Evolutionary conservation across 1,284 basidiomycete species (phyloP).

Genomic region (Pisolithus thermaeus): DNA sequence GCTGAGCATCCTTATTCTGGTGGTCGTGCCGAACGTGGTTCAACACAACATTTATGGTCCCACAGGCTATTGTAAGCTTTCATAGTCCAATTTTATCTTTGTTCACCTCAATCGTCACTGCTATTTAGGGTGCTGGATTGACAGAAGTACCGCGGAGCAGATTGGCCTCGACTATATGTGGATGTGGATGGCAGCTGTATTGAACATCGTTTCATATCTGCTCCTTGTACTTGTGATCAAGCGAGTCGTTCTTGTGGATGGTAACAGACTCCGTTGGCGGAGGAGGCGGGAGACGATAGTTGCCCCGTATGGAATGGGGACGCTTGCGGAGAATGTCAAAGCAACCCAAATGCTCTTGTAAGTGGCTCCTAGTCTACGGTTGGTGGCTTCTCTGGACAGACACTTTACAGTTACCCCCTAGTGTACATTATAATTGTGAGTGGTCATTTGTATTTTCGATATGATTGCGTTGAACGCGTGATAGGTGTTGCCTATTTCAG

Average conservation of each 20-base stretch:
- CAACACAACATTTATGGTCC: slow-evolving; percentile 37
- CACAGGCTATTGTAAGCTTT: slow-evolving; percentile 36
- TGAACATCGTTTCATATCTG: slow-evolving; percentile 37
- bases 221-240: slow-evolving; percentile 37
- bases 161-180: slow-evolving; percentile 25
- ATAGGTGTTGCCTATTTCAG: slow-evolving; percentile 40
- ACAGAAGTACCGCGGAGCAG: slow-evolving; percentile 32
- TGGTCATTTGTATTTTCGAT: neutral
- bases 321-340: slow-evolving; percentile 14
- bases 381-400: neutral
- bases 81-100: neutral
- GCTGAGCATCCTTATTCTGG: slow-evolving; percentile 33
- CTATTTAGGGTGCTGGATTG: slow-evolving; percentile 48
- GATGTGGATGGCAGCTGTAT: slow-evolving; percentile 42
- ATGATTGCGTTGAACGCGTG: neutral
- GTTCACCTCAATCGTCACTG: neutral
- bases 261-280: slow-evolving; percentile 20
- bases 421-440: slow-evolving; percentile 30
- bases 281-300: slow-evolving; percentile 6
- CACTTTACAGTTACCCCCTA: slow-evolving; percentile 26
- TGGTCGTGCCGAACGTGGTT: slow-evolving; percentile 30
- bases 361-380: slow-evolving; percentile 17
- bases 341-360: slow-evolving; percentile 50
- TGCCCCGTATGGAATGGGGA: neutral
- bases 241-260: slow-evolving; percentile 26